Percentiles rank a stretch among this genome's conserved stretches.
phyloP scores from a whole-genome alignment of 169 alveolate genomes.

The Eimeria brunetti region DNA sequence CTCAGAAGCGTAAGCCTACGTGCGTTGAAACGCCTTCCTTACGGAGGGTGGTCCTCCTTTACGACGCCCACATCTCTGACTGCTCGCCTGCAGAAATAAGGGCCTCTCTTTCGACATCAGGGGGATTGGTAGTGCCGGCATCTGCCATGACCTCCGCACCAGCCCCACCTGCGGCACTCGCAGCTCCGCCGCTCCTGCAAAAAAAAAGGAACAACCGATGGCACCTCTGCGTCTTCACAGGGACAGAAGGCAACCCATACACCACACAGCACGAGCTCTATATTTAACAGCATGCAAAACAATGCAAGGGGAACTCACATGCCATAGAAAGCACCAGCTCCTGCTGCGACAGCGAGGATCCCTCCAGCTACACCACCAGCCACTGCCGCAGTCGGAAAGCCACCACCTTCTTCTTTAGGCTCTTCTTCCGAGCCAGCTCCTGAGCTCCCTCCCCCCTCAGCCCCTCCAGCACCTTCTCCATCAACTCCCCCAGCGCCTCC shows the following conservation, averaged over 20 bases:
- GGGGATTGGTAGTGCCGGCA: conserved; percentile 12
- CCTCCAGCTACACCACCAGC: conserved; percentile 81
- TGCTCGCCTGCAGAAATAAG: conserved; percentile 70
- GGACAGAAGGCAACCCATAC: neutral
- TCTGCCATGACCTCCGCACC: conserved; percentile 27
- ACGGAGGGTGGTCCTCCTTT: neutral
- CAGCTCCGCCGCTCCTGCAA: conserved; percentile 48
- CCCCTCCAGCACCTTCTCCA: conserved; percentile 4
- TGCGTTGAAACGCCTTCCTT: neutral
- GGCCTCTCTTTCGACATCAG: conserved; percentile 73
- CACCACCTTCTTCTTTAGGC: conserved; percentile 23
- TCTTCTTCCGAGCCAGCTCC: neutral
- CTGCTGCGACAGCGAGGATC: conserved; percentile 67
- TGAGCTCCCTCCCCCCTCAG: neutral
- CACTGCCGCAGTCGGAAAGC: conserved; percentile 56
- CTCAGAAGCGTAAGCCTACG: neutral
- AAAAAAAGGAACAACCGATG: neutral
- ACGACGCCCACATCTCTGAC: conserved; percentile 77
- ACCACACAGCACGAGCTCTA: neutral
- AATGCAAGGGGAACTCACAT: conserved; percentile 6
- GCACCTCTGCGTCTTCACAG: neutral
- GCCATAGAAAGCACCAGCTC: conserved; percentile 64
- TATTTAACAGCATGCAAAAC: neutral
- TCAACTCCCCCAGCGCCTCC: conserved; percentile 9
- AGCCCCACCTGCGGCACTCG: conserved; percentile 10